Percentiles rank a stretch among this genome's conserved stretches.
Evolutionary conservation across 78 protist species (phyloP).

Genomic region (Dictyostelium intermedium): DNA sequence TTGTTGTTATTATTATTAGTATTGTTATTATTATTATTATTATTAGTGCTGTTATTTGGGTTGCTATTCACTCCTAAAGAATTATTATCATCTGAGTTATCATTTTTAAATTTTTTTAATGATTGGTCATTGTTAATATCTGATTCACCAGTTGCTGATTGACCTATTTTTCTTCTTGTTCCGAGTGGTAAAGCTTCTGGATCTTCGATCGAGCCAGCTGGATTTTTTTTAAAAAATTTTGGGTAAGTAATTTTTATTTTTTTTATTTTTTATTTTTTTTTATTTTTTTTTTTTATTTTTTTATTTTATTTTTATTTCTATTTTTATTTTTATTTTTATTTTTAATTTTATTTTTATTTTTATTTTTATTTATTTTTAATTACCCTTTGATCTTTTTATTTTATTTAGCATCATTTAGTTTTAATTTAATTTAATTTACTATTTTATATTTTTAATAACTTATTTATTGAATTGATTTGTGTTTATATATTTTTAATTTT

Average conservation of each 20-base stretch:
- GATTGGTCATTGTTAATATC: not conserved
- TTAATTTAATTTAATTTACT: too few species aligned
- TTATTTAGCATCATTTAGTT: not conserved
- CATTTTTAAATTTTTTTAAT: not conserved
- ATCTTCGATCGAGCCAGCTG: not conserved
- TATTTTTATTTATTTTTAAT: not conserved
- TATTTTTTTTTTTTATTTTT: not conserved
- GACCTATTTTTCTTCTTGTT: conserved; percentile 1
- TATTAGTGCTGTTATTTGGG: not conserved
- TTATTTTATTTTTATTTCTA: not conserved
- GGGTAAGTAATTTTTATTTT: not conserved
- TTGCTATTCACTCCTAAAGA: not conserved
- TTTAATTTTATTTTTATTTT: not conserved
- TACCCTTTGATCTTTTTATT: not conserved
- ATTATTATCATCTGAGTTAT: not conserved
- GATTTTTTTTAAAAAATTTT: not conserved
- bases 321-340: not conserved
- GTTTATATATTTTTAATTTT: not conserved
- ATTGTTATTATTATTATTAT: not conserved
- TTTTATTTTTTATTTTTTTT: not conserved
- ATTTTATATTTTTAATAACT: not conserved
- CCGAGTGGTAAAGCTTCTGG: not conserved
- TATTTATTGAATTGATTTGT: not conserved
- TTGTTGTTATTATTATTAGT: not conserved
- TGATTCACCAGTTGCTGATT: not conserved